A percentile compares a stretch with the other conserved stretches of the same genome.
These are phyloP conservation scores for Dicorynia guianensis DNA, from an alignment of 306 rosid genomes.

Conservation along the genomic window DNA sequence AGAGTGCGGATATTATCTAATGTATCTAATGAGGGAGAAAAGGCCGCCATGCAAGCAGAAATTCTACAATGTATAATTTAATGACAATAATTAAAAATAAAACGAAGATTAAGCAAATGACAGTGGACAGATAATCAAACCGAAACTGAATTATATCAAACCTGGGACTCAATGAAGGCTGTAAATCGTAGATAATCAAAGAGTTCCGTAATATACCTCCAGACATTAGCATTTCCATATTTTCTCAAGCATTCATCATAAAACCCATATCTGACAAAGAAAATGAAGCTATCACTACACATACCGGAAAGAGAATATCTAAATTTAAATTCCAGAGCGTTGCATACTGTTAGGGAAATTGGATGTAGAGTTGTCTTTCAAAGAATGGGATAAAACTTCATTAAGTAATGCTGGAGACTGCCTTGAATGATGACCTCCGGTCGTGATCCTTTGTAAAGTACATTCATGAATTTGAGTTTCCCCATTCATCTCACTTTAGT, in stretches of 20 bases:
- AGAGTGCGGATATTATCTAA: conserved; percentile 67
- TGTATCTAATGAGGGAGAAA: conserved; percentile 71
- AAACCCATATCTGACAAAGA: conserved; percentile 61
- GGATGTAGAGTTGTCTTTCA: conserved; percentile 20
- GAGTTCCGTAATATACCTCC: conserved; percentile 65
- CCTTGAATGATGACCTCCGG: conserved; percentile 26
- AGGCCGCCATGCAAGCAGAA: conserved; percentile 78
- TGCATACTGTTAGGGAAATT: conserved; percentile 22
- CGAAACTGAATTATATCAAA: conserved; percentile 29
- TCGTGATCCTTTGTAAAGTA: background rate
- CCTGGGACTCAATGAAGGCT: conserved; percentile 74
- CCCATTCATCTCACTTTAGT: conserved; percentile 18
- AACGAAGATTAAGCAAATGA: background rate
- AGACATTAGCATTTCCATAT: conserved; percentile 73
- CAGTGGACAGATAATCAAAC: too few species aligned
- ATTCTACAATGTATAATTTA: conserved; percentile 37
- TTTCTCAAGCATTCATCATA: conserved; percentile 76
- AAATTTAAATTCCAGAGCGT: too few species aligned
- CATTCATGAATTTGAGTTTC: conserved; percentile 1
- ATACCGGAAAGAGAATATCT: too few species aligned
- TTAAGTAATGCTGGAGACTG: conserved; percentile 2
- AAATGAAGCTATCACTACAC: too few species aligned
- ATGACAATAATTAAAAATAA: background rate
- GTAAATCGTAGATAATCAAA: conserved; percentile 73
- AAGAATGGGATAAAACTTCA: conserved; percentile 15